Evolutionary conservation across 768 basidiomycete genomes (phyloP).

Genomic region (Podaxis mareebaensis): DNA sequence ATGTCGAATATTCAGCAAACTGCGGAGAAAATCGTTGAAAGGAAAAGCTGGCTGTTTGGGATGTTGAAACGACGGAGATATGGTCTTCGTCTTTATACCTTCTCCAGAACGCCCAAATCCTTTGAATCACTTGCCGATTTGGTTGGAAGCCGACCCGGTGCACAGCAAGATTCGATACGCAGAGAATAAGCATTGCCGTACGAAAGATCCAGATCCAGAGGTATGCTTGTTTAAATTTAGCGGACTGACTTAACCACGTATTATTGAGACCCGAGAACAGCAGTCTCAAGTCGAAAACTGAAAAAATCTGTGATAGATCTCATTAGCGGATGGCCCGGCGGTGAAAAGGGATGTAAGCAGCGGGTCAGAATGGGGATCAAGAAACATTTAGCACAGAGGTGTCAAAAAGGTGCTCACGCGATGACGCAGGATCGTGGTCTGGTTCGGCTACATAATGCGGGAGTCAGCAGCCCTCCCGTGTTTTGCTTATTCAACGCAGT

Average conservation of each 20-base stretch:
- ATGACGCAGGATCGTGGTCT: constrained; percentile 3
- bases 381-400: not conserved
- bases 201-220: constrained; percentile 9
- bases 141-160: constrained; percentile 13
- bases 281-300: constrained; percentile 1
- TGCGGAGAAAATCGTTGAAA: constrained; percentile 17
- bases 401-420: not conserved
- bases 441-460: not conserved
- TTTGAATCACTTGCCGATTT: constrained; percentile 7
- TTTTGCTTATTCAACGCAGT: not conserved
- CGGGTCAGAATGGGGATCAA: constrained; percentile 16
- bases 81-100: constrained; percentile 11
- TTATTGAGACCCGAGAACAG: not conserved
- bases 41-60: constrained; percentile 18
- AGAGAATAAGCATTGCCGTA: not conserved
- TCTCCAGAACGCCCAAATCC: constrained; percentile 1
- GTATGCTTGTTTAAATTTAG: constrained; percentile 7
- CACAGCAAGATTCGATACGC: constrained; percentile 11
- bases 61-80: constrained; percentile 1
- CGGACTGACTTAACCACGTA: constrained; percentile 4
- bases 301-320: constrained; percentile 11
- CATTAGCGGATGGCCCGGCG: not conserved
- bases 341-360: not conserved
- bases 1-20: constrained; percentile 20
- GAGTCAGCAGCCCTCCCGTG: not conserved